phyloP scores from a whole-genome alignment of 2,329 filamentous ascomycete species.

The Fusarium anguioides region DNA sequence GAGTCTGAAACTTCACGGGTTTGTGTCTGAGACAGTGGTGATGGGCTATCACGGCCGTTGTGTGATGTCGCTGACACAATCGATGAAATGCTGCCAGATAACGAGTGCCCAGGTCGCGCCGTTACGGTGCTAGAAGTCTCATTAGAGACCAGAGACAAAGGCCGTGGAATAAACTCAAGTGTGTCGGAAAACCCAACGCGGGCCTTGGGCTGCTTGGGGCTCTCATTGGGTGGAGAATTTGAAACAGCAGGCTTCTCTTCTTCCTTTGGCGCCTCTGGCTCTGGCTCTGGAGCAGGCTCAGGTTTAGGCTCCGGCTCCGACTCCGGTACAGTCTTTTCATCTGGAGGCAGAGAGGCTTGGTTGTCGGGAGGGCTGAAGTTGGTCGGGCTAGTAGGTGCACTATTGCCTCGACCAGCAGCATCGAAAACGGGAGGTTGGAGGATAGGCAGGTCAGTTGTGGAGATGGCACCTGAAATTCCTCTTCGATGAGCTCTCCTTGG shows the following conservation, averaged over 20 bases:
- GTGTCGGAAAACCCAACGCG: slow-evolving; percentile 87
- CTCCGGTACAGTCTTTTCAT: slow-evolving; percentile 8
- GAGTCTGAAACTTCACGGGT: slow-evolving; percentile 59
- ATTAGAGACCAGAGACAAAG: slow-evolving; percentile 84
- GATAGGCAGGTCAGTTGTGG: slow-evolving; percentile 83
- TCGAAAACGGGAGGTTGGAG: slow-evolving; percentile 67
- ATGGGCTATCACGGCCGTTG: slow-evolving; percentile 54
- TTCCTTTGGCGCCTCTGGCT: slow-evolving; percentile 5
- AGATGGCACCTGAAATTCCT: slow-evolving; percentile 78
- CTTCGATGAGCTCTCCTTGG: slow-evolving; percentile 77
- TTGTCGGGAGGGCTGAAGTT: slow-evolving; percentile 51
- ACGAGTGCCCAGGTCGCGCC: slow-evolving; percentile 74
- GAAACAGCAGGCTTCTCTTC: slow-evolving; percentile 1
- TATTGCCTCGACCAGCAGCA: slow-evolving; percentile 66
- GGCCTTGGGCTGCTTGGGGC: slow-evolving; percentile 59
- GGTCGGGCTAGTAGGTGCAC: slow-evolving; percentile 72
- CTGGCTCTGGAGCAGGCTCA: not conserved
- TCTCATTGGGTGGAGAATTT: slow-evolving; percentile 12
- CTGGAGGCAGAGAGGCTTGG: slow-evolving; percentile 32
- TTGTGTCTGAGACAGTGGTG: slow-evolving; percentile 53
- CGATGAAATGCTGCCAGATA: slow-evolving; percentile 84
- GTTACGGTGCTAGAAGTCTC: slow-evolving; percentile 84
- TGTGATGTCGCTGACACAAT: slow-evolving; percentile 70
- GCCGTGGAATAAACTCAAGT: slow-evolving; percentile 84
- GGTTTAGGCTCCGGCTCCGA: slow-evolving; percentile 10